Evolutionary conservation across 2,329 filamentous ascomycete genomes (phyloP), one percentile per base, ranked within the genome.

Genomic region (Diaporthe sp.): DNA sequence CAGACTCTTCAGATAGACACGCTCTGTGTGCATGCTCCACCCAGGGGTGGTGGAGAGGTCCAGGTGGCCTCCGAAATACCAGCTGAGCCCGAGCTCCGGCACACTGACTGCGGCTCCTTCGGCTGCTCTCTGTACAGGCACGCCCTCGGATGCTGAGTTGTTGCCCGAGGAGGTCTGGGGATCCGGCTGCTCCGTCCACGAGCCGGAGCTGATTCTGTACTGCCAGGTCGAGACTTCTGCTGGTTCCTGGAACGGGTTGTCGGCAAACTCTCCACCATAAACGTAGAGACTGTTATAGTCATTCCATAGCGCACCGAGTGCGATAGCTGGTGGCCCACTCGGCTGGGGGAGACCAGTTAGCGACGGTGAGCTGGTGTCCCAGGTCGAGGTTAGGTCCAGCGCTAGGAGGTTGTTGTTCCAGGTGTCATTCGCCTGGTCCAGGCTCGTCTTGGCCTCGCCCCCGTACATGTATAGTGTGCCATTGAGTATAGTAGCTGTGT

Each of bases 391-490:
- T 10, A 95, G 86, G 78, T 95, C 92, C n/a, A 95, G 83, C 0
- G 88, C 88, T 35, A 95, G 83, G 78, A 96, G 93, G 81, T 95
- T 86, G 79, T 94, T 94, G 78, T 93, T 94, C 93, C 93, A 95
- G 1, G 90, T 92, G 79, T 94, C 84, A 8, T 85, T 82, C 1
- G 84, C 87, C 78, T 95, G 93, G 47, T 87, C 86, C 19, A 86
- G 81, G 22, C 86, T 81, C 1, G 86, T 89, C 66, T 87, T 93
- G 19, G 90, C 88, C 77, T 93, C 88, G 35, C 94, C 94, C 47
- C 94, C 94, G 77, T 94, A 96, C 71, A 94, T 88, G 80, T 94
- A 96, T 4, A 95, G 80, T 0, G 93, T 95, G 19, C 93, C 93
- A 77, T 95, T 95, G 22, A 96, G 87, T 47, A 93, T 81, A 4